Conservation (phyloP, 139 green algal species). For the Closterium sp. region DNA sequence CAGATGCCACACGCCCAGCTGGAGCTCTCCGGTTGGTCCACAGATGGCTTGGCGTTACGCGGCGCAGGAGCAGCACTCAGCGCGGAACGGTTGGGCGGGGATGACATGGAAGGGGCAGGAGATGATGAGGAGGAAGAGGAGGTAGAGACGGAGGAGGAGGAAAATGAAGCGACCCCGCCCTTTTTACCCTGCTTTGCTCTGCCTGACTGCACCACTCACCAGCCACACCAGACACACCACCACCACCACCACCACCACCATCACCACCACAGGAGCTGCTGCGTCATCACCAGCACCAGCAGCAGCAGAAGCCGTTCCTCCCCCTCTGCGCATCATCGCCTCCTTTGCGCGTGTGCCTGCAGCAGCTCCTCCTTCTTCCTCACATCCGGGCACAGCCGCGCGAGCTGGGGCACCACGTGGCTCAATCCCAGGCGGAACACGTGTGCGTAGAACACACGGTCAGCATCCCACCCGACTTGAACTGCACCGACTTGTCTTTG, state of each 20-base stretch:
- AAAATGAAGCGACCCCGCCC: background rate
- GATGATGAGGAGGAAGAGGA: background rate
- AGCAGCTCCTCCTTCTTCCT: slow-evolving; percentile 24
- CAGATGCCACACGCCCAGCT: slow-evolving; percentile 25
- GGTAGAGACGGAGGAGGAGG: background rate
- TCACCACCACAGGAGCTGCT: background rate
- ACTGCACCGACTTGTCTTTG: slow-evolving; percentile 33
- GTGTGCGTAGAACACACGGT: slow-evolving; percentile 32
- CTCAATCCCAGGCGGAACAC: slow-evolving; percentile 30
- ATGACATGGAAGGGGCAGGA: slow-evolving; percentile 4
- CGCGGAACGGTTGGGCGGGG: background rate
- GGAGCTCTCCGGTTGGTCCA: background rate
- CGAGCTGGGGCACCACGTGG: slow-evolving; percentile 45
- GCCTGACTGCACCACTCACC: background rate
- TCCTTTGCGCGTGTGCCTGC: slow-evolving; percentile 5
- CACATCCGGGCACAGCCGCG: slow-evolving; percentile 42
- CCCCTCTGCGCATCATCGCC: background rate
- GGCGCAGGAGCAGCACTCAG: background rate
- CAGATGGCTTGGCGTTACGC: background rate
- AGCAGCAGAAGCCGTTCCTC: background rate
- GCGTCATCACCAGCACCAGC: background rate
- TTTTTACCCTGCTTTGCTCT: background rate
- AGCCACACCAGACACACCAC: background rate
- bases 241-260: background rate
- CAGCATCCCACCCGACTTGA: slow-evolving; percentile 12